A percentile compares a stretch with the other conserved stretches of the same genome.
These are phyloP conservation scores for Citrus trifoliata DNA, from an alignment of 345 rosid species.

Conservation along the genomic window DNA sequence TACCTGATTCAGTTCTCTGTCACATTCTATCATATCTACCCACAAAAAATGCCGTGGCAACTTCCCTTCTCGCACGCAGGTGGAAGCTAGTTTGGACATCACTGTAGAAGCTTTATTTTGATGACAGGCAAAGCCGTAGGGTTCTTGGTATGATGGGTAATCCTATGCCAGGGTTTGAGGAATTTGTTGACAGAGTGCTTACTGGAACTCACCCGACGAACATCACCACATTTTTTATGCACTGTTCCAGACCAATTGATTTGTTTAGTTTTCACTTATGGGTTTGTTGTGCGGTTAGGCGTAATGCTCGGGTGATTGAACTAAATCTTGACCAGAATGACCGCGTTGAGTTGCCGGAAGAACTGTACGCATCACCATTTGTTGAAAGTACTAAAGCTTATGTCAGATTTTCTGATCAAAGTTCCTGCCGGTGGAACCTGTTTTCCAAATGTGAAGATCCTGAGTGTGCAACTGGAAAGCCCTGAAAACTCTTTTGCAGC, in stretches of 20 bases:
- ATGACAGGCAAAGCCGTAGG: too few relatives aligned
- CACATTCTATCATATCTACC: too few relatives aligned
- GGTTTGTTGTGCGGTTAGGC: neutral
- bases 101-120: too few relatives aligned
- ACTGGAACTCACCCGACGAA: too few relatives aligned
- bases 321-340: neutral
- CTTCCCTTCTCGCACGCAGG: accelerated
- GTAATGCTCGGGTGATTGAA: neutral
- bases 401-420: neutral
- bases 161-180: too few relatives aligned
- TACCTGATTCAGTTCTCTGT: too few relatives aligned
- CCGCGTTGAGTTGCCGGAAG: neutral
- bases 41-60: too few relatives aligned
- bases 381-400: neutral
- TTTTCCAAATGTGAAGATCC: neutral
- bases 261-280: neutral
- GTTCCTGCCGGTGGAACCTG: neutral
- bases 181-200: too few relatives aligned
- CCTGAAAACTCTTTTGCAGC: neutral
- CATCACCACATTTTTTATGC: neutral
- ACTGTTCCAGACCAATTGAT: neutral
- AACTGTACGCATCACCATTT: neutral
- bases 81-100: too few relatives aligned
- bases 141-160: too few relatives aligned
- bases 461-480: neutral